Evolutionary conservation across 1,284 basidiomycete genomes (phyloP).

Genomic region (Phlebopus sp.): DNA sequence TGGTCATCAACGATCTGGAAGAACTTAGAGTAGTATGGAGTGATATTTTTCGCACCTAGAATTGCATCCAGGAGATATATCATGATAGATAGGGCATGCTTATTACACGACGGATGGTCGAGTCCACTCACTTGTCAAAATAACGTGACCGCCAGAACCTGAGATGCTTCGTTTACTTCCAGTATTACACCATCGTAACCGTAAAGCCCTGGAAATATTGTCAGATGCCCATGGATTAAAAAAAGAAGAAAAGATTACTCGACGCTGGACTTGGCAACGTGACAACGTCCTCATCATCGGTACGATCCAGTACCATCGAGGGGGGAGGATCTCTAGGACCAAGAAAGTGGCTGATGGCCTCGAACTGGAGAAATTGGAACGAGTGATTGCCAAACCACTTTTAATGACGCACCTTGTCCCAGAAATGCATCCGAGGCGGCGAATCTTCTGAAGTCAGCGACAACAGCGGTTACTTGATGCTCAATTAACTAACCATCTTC

Average conservation of each 20-base stretch:
- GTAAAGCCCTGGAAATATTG: conserved; percentile 49
- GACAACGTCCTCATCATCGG: conserved; percentile 75
- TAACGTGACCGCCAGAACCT: conserved; percentile 69
- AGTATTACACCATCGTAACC: conserved; percentile 83
- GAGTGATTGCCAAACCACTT: not conserved
- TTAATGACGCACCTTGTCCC: conserved; percentile 51
- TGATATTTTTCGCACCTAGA: conserved; percentile 51
- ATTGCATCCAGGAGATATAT: not conserved
- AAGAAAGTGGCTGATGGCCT: conserved; percentile 72
- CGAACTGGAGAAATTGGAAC: conserved; percentile 45
- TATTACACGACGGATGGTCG: not conserved
- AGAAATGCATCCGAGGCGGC: conserved; percentile 63
- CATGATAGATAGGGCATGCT: conserved; percentile 2
- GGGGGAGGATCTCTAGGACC: conserved; percentile 66
- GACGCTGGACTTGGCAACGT: conserved; percentile 70
- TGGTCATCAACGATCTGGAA: conserved; percentile 52
- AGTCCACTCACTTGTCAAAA: conserved; percentile 43
- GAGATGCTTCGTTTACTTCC: conserved; percentile 76
- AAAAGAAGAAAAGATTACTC: too few relatives aligned
- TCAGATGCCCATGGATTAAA: conserved; percentile 21
- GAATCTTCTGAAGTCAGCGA: conserved; percentile 45
- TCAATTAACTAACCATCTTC: conserved; percentile 56
- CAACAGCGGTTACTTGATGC: conserved; percentile 2
- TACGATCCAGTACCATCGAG: conserved; percentile 84
- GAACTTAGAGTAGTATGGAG: conserved; percentile 68